Evolutionary conservation across 139 green algal species (phyloP), one percentile per base, ranked within the genome.

Genomic region (Micractinium conductrix): DNA sequence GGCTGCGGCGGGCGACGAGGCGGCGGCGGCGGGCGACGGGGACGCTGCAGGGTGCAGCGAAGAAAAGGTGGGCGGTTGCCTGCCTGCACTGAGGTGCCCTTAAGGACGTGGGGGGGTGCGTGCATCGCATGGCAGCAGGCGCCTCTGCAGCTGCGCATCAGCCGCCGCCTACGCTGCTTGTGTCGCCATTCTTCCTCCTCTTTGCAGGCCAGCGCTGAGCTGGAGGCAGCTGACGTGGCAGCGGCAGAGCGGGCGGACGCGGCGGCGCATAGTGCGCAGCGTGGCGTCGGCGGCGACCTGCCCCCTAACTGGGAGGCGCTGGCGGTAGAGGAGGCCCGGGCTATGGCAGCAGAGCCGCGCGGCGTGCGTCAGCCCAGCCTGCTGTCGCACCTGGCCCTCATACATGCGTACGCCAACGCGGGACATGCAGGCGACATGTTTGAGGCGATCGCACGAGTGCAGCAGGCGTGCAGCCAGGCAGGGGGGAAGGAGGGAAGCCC

Each of bases 321-420:
- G 0, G 58, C 33, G 42, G 26, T 5, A 4, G 75, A 70, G 26
- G 76, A 48, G 26, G 76, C 42, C 30, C 48, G 24, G 53, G 76
- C 58, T 4, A 28, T 74, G 74, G 74, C 50, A 35, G 50, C 35
- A 37, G 17, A 70, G 74, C 16, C 22, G 37, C 53, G 74, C 7
- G 76, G 76, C 40, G 9, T 62, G 48, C 65, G 80, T 4, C 7
- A 24, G 48, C 80, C 80, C 24, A 26, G n/a, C 43, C 37, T 72
- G 16, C 10, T 58, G 17, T 85, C 85, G 4, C 74, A 80, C 50
- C 79, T 86, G 17, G 73, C 85, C 0, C 45, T 86, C 38, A 58
- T 89, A 22, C 73, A 89, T 38, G 72, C 73, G 12, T 74, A 79
- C 22, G 79, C 73, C 2, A 45, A n/a, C 21, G 79, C 73, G 38